phyloP scores from a whole-genome alignment of 768 basidiomycete species.

The Mycena maculata region DNA sequence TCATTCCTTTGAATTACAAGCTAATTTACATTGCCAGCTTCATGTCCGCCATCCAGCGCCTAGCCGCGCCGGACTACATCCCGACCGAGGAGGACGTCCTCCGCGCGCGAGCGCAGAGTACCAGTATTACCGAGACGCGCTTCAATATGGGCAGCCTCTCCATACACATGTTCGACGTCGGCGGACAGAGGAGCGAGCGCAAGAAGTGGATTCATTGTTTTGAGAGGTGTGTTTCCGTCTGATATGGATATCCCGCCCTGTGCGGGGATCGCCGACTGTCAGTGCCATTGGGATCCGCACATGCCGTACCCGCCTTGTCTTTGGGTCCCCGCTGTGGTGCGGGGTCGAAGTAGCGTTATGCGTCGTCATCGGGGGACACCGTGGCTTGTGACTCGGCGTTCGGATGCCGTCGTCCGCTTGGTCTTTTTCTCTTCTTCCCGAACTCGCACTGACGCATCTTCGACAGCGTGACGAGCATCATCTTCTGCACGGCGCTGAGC shows the following conservation, averaged over 20 bases:
- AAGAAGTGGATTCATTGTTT: slow-evolving; percentile 55
- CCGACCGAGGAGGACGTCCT: slow-evolving; percentile 82
- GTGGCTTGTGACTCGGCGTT: no score
- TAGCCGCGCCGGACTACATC: slow-evolving; percentile 69
- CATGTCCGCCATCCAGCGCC: slow-evolving; percentile 72
- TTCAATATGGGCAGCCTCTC: slow-evolving; percentile 64
- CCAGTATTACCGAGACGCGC: slow-evolving; percentile 80
- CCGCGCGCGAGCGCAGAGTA: slow-evolving; percentile 78
- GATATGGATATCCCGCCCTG: no score
- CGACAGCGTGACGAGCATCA: slow-evolving; percentile 69
- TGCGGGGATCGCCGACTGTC: no score
- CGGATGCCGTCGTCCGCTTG: no score
- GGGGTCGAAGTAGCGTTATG: no score
- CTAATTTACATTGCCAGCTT: no score
- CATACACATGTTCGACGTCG: slow-evolving; percentile 68
- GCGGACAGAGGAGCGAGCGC: slow-evolving; percentile 57
- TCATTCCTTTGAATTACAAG: no score
- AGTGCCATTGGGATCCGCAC: no score
- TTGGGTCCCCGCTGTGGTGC: no score
- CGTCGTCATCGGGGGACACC: no score
- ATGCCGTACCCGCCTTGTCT: no score
- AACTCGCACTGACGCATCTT: neutral
- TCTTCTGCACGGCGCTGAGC: slow-evolving; percentile 77
- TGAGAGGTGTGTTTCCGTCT: slow-evolving; percentile 43
- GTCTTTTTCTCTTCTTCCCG: no score